Evolutionary conservation across 2,329 filamentous ascomycete genomes (phyloP).

Genomic region (Aspergillus versicolor): DNA sequence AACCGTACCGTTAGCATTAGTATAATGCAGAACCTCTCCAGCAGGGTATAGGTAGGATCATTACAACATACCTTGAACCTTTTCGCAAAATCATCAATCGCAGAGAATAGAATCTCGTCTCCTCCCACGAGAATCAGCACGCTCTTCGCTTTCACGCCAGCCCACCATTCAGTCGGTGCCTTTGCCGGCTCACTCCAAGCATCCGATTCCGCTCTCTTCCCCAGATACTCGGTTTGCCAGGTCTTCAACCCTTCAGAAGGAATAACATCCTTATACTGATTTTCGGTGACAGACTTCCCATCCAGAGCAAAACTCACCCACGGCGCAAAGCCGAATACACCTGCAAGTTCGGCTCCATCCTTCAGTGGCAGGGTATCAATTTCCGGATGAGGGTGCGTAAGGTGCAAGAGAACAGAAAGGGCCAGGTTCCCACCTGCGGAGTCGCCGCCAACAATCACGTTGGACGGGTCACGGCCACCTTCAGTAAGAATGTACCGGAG

Average conservation of each 20-base stretch:
- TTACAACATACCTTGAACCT: constrained; percentile 28
- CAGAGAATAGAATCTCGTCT: constrained; percentile 53
- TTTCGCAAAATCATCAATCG: constrained; percentile 31
- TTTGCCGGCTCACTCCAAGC: constrained; percentile 52
- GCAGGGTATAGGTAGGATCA: neutral
- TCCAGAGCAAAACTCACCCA: constrained; percentile 43
- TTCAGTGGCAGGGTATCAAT: constrained; percentile 38
- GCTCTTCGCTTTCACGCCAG: constrained; percentile 45
- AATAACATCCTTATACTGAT: constrained; percentile 5
- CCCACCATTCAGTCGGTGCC: constrained; percentile 55
- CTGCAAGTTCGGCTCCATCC: constrained; percentile 41
- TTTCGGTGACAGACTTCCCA: constrained; percentile 6
- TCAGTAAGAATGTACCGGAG: constrained; percentile 39
- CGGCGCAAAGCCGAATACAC: constrained; percentile 53
- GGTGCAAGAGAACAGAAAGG: constrained; percentile 32
- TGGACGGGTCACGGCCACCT: constrained; percentile 28
- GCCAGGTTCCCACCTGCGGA: constrained; percentile 43
- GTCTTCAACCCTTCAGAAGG: constrained; percentile 22
- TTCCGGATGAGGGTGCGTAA: constrained; percentile 55
- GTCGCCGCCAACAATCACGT: constrained; percentile 41
- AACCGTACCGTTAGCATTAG: neutral
- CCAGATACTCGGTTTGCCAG: constrained; percentile 50
- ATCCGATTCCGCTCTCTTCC: constrained; percentile 34
- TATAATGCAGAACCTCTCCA: neutral
- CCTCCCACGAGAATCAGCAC: constrained; percentile 54